These are phyloP conservation scores for Endoconidiophora laricicola DNA, from an alignment of 2,329 filamentous ascomycete genomes.

Conservation along the genomic window DNA sequence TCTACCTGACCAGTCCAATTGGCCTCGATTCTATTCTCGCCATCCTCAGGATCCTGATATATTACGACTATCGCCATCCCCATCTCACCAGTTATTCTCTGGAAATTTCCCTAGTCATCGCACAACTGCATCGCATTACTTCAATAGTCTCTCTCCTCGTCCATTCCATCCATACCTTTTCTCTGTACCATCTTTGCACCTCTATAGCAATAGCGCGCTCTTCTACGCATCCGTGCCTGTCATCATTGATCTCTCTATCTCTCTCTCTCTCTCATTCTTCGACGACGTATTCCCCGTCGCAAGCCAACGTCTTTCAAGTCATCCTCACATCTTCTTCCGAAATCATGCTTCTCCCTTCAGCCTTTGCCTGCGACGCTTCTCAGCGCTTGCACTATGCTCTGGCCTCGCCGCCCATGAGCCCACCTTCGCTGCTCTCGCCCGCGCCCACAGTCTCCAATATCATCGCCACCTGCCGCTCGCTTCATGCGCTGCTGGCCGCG, in stretches of 20 bases:
- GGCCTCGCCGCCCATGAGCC: conserved; percentile 42
- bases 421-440: conserved; percentile 20
- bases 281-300: background rate
- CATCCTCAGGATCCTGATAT: conserved; percentile 1
- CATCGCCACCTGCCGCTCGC: conserved; percentile 41
- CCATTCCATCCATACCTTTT: background rate
- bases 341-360: conserved; percentile 42
- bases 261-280: background rate
- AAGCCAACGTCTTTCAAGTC: background rate
- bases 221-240: too few relatives aligned
- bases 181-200: background rate
- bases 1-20: background rate
- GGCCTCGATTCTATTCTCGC: background rate
- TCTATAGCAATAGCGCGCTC: too few relatives aligned
- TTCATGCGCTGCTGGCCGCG: conserved; percentile 39
- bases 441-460: conserved; percentile 29
- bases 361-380: conserved; percentile 40
- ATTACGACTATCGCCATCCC: conserved; percentile 11
- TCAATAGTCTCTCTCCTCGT: conserved; percentile 6
- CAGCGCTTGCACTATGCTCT: conserved; percentile 32
- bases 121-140: background rate
- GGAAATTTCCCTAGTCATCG: conserved; percentile 2
- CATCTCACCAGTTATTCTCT: background rate
- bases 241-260: too few relatives aligned
- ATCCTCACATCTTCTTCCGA: background rate